Percentiles rank a stretch among this genome's conserved stretches.
phyloP scores from a whole-genome alignment of 805 yeast species.

The Candida sanyiensis region DNA sequence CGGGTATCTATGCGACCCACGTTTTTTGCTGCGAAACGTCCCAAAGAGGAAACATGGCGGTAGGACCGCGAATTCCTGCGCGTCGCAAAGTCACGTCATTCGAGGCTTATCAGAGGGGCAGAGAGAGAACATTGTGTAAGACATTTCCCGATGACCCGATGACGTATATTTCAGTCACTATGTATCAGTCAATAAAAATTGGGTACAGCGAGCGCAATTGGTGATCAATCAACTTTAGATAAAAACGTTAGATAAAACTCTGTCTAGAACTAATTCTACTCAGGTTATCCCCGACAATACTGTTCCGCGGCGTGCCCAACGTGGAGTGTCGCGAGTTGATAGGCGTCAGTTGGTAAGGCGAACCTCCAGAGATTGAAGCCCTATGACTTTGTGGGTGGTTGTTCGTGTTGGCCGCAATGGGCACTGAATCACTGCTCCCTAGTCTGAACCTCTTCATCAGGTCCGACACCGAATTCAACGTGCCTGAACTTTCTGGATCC shows the following conservation, averaged over 20 bases:
- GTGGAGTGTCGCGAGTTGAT: constrained; percentile 24
- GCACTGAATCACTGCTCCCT: constrained; percentile 19
- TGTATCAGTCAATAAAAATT: too few species aligned
- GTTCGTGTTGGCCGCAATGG: constrained; percentile 17
- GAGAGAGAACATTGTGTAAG: too few species aligned
- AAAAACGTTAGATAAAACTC: constrained; percentile 19
- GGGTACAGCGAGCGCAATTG: too few species aligned
- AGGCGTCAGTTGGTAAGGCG: constrained; percentile 26
- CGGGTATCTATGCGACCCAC: too few species aligned
- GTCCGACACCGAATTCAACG: constrained; percentile 37
- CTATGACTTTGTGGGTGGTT: constrained; percentile 6
- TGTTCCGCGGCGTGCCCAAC: constrained; percentile 25
- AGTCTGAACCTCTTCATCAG: constrained; percentile 34
- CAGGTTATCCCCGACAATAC: constrained; percentile 17
- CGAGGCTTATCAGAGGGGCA: too few species aligned
- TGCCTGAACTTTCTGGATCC: constrained; percentile 30
- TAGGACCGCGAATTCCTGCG: too few species aligned
- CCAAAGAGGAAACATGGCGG: too few species aligned
- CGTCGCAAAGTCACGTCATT: too few species aligned
- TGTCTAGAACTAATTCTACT: constrained; percentile 14
- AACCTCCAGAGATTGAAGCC: constrained; percentile 15
- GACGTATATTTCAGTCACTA: too few species aligned
- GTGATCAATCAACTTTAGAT: too few species aligned
- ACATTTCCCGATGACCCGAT: too few species aligned
- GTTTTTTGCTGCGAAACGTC: too few species aligned